Conservation (phyloP, 768 basidiomycete species). For the Mycena galopus region DNA sequence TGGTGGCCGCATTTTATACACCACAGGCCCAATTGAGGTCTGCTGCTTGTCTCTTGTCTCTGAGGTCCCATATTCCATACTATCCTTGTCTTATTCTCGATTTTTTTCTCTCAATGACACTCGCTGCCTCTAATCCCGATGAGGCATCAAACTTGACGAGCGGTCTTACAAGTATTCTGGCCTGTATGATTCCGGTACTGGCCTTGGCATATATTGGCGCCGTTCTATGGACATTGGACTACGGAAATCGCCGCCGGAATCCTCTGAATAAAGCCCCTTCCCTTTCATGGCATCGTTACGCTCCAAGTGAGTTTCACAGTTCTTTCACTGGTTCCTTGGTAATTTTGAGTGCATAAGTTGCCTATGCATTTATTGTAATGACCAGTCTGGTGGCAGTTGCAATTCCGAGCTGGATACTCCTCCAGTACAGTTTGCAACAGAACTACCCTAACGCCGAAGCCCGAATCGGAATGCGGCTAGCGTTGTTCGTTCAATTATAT, state of each 20-base stretch:
- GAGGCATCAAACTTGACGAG: slow-evolving; percentile 46
- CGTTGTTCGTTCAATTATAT: slow-evolving; percentile 61
- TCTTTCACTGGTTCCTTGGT: not conserved
- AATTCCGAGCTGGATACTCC: slow-evolving; percentile 68
- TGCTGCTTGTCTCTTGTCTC: not conserved
- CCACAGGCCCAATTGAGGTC: not conserved
- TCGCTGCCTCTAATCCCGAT: slow-evolving; percentile 17
- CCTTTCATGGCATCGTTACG: slow-evolving; percentile 61
- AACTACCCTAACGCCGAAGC: slow-evolving; percentile 63
- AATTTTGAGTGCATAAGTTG: slow-evolving; percentile 50
- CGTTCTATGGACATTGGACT: slow-evolving; percentile 63
- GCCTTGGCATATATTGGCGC: slow-evolving; percentile 63
- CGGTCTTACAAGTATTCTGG: slow-evolving; percentile 52
- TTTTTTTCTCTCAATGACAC: slow-evolving; percentile 23
- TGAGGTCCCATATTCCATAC: no score
- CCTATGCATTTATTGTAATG: slow-evolving; percentile 66
- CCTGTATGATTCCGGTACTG: slow-evolving; percentile 51
- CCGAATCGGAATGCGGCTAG: slow-evolving; percentile 59
- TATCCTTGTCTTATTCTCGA: not conserved
- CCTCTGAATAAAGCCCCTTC: slow-evolving; percentile 66
- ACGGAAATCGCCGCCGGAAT: slow-evolving; percentile 58
- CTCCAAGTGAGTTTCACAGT: slow-evolving; percentile 58
- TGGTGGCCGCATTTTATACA: not conserved
- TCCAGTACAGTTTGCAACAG: slow-evolving; percentile 66
- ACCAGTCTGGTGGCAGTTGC: slow-evolving; percentile 66